phyloP scores from a whole-genome alignment of 257 asterid species.

The Solanum habrochaites region DNA sequence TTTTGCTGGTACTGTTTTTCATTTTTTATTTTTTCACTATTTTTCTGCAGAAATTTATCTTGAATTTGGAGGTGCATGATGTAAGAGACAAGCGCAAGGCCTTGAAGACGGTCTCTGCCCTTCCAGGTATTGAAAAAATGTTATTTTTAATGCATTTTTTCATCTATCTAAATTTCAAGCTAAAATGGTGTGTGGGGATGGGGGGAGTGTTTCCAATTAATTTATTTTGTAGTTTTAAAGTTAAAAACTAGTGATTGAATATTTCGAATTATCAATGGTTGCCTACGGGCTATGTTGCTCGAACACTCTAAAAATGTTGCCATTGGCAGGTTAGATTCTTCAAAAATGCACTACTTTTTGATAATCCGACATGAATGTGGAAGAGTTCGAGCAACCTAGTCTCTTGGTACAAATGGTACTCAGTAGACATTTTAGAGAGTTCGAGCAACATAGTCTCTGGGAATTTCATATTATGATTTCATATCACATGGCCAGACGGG shows the following conservation, averaged over 20 bases:
- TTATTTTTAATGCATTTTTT: not conserved
- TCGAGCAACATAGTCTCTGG: not conserved
- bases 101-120: constrained; percentile 62
- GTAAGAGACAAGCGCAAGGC: constrained; percentile 68
- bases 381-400: not conserved
- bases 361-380: not conserved
- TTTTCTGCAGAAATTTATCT: constrained; percentile 43
- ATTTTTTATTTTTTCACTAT: not conserved
- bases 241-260: not conserved
- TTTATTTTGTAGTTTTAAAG: not conserved
- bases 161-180: not conserved
- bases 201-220: not conserved
- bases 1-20: not conserved
- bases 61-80: constrained; percentile 60
- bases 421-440: too few species aligned
- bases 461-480: not conserved
- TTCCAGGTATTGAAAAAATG: constrained; percentile 36
- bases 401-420: too few species aligned
- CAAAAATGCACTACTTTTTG: not conserved
- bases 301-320: not conserved
- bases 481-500: not conserved
- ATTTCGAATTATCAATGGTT: not conserved
- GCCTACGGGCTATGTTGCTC: not conserved
- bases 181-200: not conserved
- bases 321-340: not conserved